Evolutionary conservation across 75 land plant genomes (phyloP).

Genomic region (Isoetes taiwanensis): DNA sequence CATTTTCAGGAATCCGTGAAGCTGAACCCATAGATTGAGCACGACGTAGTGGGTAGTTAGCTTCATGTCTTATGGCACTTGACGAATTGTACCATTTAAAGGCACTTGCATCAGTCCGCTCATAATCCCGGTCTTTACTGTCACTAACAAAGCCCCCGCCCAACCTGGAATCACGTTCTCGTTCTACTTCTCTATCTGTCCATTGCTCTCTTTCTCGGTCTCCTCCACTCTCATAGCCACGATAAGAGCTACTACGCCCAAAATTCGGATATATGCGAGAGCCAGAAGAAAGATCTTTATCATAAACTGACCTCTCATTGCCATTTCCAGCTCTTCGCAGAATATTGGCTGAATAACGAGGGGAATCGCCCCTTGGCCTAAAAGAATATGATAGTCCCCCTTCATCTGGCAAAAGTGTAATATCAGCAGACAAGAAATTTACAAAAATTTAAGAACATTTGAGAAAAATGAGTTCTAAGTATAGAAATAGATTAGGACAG

Average conservation of each 20-base stretch:
- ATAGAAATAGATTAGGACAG: neutral
- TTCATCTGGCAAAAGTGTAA: neutral
- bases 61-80: conserved; percentile 25
- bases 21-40: conserved; percentile 43
- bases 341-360: conserved; percentile 19
- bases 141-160: conserved; percentile 7
- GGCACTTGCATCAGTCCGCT: conserved; percentile 18
- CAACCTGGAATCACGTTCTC: conserved; percentile 25
- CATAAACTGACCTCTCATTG: conserved; percentile 12
- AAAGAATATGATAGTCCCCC: neutral
- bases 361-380: conserved; percentile 11
- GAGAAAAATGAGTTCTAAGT: neutral
- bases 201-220: conserved; percentile 13
- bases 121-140: conserved; percentile 19
- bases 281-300: conserved; percentile 11
- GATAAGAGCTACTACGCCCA: conserved; percentile 20
- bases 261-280: conserved; percentile 29
- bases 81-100: conserved; percentile 14
- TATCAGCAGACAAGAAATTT: neutral
- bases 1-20: conserved; percentile 29
- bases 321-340: conserved; percentile 9
- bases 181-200: conserved; percentile 30
- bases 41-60: conserved; percentile 31
- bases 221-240: conserved; percentile 10
- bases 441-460: neutral